Base-by-base conservation (phyloP, 176 grass and related monocot genomes). In the Chloris gayana region DNA sequence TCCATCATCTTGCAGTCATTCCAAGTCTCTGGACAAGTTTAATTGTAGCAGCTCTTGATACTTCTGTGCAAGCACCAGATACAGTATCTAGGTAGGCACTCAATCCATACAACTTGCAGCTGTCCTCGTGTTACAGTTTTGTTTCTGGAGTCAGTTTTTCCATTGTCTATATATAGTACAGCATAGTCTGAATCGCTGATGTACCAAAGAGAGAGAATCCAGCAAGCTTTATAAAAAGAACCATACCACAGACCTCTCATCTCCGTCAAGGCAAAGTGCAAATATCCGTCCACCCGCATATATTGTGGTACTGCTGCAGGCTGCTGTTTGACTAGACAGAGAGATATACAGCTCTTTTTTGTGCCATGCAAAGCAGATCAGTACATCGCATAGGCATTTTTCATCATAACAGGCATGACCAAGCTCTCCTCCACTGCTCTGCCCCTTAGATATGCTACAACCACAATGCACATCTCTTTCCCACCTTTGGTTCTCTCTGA, bases 331-430 rank as follows among this genome's bases (percentile, higher is more conserved):
- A 91, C 76, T 82, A 80, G 80, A 89, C 46, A 81, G 56, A 84
- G 67, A 82, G 79, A 77, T 51, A 63, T 25, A 53, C 50, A 67
- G 45, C 76, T 66, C 85, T 67, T 91, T 67, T 91, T 91, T 77
- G 66, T 91, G 75, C 88, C 88, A 91, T 84, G 89, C 89, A 86
- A 87, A 80, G 85, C 75, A 80, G 46, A 90, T 63, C 75, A 84
- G 80, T 83, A 65, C 88, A 84, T 53, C 75, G 80, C 69, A 76
- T 66, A 78, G 78, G 59, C 73, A 89, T 82, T 82, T 86, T 67
- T 73, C 73, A 89, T 90, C 83, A 90, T 90, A 41, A 51, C 79
- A 69, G 68, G 78, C 83, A 78, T 69, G 83, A 87, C 84, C 84
- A 79, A 83, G 49, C 73, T 33, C 56, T 30, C 74, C 24, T 26